Evolutionary conservation across 2,329 filamentous ascomycete genomes (phyloP).

Genomic region (Fusarium miscanthi): DNA sequence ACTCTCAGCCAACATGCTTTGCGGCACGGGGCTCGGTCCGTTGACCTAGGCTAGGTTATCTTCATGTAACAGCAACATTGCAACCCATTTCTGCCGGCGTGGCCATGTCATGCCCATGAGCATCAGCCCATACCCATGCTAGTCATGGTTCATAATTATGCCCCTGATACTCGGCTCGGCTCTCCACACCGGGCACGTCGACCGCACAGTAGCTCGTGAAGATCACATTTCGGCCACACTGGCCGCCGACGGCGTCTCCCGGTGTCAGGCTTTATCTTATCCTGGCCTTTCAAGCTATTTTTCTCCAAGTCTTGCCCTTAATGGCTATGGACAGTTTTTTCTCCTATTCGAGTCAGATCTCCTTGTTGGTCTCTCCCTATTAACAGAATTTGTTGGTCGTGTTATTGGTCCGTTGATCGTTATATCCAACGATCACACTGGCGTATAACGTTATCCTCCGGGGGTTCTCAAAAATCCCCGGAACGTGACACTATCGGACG

Average conservation of each 20-base stretch:
- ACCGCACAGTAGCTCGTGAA: constrained; percentile 18
- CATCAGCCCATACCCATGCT: not conserved
- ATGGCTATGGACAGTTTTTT: constrained; percentile 2
- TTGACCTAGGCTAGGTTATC: not conserved
- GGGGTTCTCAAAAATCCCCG: not conserved
- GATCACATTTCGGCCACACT: constrained; percentile 12
- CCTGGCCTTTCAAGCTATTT: not conserved
- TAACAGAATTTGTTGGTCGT: not conserved
- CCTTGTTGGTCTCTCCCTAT: not conserved
- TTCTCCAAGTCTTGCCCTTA: not conserved
- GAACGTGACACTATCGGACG: constrained; percentile 10
- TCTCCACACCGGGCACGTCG: constrained; percentile 24
- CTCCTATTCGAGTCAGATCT: constrained; percentile 21
- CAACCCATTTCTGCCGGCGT: not conserved
- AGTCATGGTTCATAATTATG: not conserved
- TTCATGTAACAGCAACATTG: not conserved
- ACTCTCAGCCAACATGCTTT: constrained; percentile 9
- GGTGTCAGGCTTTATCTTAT: constrained; percentile 6
- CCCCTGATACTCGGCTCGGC: constrained; percentile 16
- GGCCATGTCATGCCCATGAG: not conserved
- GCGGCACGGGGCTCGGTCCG: constrained; percentile 22
- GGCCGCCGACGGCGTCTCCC: constrained; percentile 15
- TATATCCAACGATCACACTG: not conserved
- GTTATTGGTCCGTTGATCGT: not conserved
- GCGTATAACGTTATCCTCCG: constrained; percentile 8